Evolutionary conservation across 768 basidiomycete species (phyloP).

Genomic region (Suillus clintonianus): DNA sequence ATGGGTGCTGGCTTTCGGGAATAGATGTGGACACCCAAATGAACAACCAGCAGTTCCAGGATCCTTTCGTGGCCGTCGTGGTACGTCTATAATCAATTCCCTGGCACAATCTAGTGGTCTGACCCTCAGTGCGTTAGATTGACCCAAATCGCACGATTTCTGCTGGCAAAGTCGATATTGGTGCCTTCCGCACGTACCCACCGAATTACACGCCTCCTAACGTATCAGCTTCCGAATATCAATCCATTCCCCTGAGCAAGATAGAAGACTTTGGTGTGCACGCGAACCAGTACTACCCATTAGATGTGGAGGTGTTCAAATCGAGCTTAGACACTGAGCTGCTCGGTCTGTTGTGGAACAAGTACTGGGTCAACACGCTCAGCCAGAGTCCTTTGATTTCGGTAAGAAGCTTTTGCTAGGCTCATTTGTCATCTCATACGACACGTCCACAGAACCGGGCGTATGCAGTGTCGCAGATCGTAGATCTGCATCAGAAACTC

Average conservation of each 20-base stretch:
- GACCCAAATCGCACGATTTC: constrained; percentile 98
- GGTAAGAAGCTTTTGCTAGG: constrained; percentile 44
- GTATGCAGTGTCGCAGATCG: constrained; percentile 89
- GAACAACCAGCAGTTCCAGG: constrained; percentile 92
- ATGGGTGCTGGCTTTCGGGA: constrained; percentile 98
- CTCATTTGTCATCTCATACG: neutral
- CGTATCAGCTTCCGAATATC: constrained; percentile 77
- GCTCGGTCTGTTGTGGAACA: constrained; percentile 94
- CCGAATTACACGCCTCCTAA: constrained; percentile 88
- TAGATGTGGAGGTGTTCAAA: constrained; percentile 96
- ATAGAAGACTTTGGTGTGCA: constrained; percentile 99
- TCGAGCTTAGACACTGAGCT: constrained; percentile 85
- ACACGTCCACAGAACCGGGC: constrained; percentile 74
- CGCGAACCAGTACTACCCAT: constrained; percentile 91
- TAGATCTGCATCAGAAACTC: constrained; percentile 90
- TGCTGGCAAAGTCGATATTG: constrained; percentile 98
- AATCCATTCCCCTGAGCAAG: constrained; percentile 94
- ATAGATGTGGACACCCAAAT: constrained; percentile 98
- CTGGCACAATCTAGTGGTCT: neutral
- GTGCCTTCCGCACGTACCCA: constrained; percentile 97
- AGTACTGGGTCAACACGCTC: constrained; percentile 98
- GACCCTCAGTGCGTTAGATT: constrained; percentile 52
- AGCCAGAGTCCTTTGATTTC: constrained; percentile 92
- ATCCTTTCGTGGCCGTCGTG: constrained; percentile 97
- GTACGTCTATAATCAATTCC: constrained; percentile 46